These are phyloP conservation scores for Limtongia smithiae DNA, from an alignment of 805 yeast genomes.

Conservation along the genomic window DNA sequence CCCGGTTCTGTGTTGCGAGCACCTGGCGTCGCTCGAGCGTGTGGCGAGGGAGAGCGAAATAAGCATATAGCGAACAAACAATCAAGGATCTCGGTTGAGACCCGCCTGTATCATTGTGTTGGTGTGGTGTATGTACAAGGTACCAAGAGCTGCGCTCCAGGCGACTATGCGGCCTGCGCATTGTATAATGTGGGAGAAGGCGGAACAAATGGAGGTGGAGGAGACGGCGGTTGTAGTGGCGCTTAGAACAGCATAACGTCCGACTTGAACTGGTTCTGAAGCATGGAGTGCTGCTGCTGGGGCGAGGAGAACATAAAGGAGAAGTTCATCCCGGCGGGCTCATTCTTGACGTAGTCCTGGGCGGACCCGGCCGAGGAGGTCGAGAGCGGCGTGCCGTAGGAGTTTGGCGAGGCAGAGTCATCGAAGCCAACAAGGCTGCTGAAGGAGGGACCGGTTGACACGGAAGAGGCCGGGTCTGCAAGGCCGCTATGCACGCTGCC, in stretches of 20 bases:
- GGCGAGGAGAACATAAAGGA: constrained; percentile 16
- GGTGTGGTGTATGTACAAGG: too few species aligned
- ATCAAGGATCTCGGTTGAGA: too few species aligned
- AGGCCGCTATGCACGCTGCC: constrained; percentile 4
- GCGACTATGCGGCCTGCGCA: too few species aligned
- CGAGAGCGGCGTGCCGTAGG: constrained; percentile 20
- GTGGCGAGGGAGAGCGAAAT: too few species aligned
- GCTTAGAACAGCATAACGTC: neutral
- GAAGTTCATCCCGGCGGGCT: constrained; percentile 18
- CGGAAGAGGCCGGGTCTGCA: neutral
- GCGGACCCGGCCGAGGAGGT: constrained; percentile 9
- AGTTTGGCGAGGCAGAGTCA: constrained; percentile 12
- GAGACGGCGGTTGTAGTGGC: neutral
- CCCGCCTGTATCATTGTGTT: too few species aligned
- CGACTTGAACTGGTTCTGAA: neutral
- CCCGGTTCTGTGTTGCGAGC: too few species aligned
- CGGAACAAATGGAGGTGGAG: neutral
- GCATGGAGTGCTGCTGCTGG: neutral
- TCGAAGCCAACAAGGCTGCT: constrained; percentile 4
- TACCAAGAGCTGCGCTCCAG: too few species aligned
- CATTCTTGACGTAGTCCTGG: constrained; percentile 1
- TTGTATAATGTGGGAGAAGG: too few species aligned
- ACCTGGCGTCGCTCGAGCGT: too few species aligned
- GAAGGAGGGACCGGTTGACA: neutral
- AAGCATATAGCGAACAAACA: too few species aligned